Evolutionary conservation across 1,284 basidiomycete species (phyloP).

Genomic region (Fistulinella staudtii): DNA sequence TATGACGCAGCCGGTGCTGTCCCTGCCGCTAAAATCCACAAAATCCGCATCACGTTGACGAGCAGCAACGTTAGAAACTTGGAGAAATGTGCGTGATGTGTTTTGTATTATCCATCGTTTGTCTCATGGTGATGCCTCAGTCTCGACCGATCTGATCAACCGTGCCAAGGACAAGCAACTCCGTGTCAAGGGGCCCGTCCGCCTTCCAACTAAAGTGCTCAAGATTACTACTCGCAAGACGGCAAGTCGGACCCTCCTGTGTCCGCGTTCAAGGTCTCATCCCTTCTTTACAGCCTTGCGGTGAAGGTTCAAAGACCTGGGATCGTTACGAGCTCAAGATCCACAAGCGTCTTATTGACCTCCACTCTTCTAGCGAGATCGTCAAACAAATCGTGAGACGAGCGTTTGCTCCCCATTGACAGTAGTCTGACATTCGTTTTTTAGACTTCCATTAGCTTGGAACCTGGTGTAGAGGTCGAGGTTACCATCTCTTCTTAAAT

Average conservation of each 20-base stretch:
- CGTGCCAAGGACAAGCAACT: slow-evolving; percentile 99
- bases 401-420: neutral
- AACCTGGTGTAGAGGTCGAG: slow-evolving; percentile 99
- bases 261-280: slow-evolving; percentile 6
- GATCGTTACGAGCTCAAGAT: slow-evolving; percentile 99
- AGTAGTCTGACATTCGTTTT: slow-evolving; percentile 5
- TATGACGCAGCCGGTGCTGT: slow-evolving; percentile 90
- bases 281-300: slow-evolving; percentile 71
- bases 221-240: slow-evolving; percentile 99
- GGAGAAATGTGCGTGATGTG: slow-evolving; percentile 80
- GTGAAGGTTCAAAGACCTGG: slow-evolving; percentile 99
- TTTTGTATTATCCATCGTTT: neutral
- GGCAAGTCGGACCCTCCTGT: slow-evolving; percentile 45
- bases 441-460: slow-evolving; percentile 96
- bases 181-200: slow-evolving; percentile 98
- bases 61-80: slow-evolving; percentile 97
- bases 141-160: slow-evolving; percentile 96
- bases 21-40: slow-evolving; percentile 92
- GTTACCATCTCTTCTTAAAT: slow-evolving; percentile 84
- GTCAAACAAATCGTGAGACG: slow-evolving; percentile 97
- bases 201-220: slow-evolving; percentile 97
- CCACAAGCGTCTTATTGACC: slow-evolving; percentile 99
- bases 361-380: slow-evolving; percentile 97
- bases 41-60: slow-evolving; percentile 99
- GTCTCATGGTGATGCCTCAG: slow-evolving; percentile 39